Evolutionary conservation across 306 rosid species (phyloP).

Genomic region (Prunus campanulata): DNA sequence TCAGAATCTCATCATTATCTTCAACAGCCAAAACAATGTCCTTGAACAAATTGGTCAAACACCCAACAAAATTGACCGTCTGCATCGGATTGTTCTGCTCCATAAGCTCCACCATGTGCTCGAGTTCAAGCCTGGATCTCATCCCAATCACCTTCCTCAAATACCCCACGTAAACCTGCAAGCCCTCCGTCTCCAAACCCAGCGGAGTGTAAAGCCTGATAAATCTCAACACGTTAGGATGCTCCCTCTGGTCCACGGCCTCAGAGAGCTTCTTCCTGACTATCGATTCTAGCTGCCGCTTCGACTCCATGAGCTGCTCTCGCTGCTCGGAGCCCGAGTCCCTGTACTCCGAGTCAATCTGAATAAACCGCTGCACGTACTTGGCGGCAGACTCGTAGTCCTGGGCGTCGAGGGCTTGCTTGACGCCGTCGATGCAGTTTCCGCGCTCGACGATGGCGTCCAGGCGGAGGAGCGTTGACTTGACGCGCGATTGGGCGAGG

Average conservation of each 20-base stretch:
- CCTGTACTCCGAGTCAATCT: conserved; percentile 64
- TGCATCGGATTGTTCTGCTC: conserved; percentile 47
- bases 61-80: conserved; percentile 59
- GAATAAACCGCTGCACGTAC: conserved; percentile 59
- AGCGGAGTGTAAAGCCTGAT: conserved; percentile 64
- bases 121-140: conserved; percentile 83
- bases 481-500: conserved; percentile 83
- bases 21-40: conserved; percentile 84
- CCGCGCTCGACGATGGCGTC: conserved; percentile 81
- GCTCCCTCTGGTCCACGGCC: conserved; percentile 85
- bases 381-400: conserved; percentile 71
- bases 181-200: conserved; percentile 83
- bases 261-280: conserved; percentile 67
- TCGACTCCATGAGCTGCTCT: conserved; percentile 56
- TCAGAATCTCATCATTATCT: conserved; percentile 74
- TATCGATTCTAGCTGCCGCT: conserved; percentile 67
- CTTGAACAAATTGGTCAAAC: conserved; percentile 85
- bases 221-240: conserved; percentile 55
- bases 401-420: conserved; percentile 54
- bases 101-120: conserved; percentile 68
- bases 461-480: conserved; percentile 68
- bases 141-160: conserved; percentile 88
- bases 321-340: conserved; percentile 80
- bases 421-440: conserved; percentile 72
- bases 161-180: conserved; percentile 85